Evolutionary conservation across 2,329 filamentous ascomycete genomes (phyloP), one percentile per base, ranked within the genome.

Genomic region (Cytospora mali): DNA sequence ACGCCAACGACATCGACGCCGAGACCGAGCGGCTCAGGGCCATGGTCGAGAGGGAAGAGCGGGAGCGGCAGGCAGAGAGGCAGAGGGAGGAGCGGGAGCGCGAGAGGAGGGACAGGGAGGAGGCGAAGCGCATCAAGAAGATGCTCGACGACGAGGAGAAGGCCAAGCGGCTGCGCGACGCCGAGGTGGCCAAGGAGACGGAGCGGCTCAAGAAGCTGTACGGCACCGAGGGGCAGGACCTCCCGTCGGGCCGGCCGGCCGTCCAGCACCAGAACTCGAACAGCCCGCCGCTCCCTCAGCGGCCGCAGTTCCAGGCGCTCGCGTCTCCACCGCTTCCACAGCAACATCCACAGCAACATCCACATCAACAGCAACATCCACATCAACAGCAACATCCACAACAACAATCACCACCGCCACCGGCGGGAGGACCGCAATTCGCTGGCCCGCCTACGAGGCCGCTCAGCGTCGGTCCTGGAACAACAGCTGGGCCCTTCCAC

Each of bases 161-260:
- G 61, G 87, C 90, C 68, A 81, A 79, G 0, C 81, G 76, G 28
- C 76, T 75, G 33, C 79, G 80, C 62, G 83, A 88, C 33, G 84
- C 81, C 11, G 84, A 85, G 68, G 77, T 93, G 1, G 88, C 93
- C 23, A 84, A 83, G 66, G 94, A 99, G 77, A 98, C 95, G 0
- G 92, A 95, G 73, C 83, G 93, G 1, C 79, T 99, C 39, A 80
- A 85, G 25, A 84, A 80, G 68, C 75, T 88, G 68, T 93, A 91
- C 69, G 90, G 90, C 54, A 79, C 85, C 52, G 75, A 81, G 56
- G 79, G 80, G 0, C 80, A 83, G 69, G 73, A 74, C 2, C 66
- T 76, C 29, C 76, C 69, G 65, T 75, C 68, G 49, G 16, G 35
- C 49, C 58, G 46, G 61, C 67, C 66, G 53, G 54, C 66, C n/a